Evolutionary conservation across 768 basidiomycete genomes (phyloP).

Genomic region (Lentinula boryana): DNA sequence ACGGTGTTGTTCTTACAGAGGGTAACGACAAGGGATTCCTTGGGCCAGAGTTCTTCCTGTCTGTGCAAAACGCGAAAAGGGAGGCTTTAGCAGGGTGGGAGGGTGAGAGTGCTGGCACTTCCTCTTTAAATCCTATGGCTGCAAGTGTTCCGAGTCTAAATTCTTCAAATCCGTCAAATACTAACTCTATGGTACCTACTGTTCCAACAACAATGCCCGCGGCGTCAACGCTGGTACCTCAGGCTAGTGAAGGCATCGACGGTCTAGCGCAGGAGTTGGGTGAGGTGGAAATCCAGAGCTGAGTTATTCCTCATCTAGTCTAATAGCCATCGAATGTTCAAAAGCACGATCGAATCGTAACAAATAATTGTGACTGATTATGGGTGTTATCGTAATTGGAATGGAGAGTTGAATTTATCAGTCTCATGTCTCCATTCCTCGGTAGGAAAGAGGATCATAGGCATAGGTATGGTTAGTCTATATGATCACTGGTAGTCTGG

Average conservation of each 20-base stretch:
- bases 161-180: neutral
- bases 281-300: neutral
- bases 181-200: neutral
- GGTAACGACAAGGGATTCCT: conserved; percentile 66
- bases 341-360: no score
- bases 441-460: no score
- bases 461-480: no score
- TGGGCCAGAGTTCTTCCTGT: conserved; percentile 55
- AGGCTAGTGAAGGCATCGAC: neutral
- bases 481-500: no score
- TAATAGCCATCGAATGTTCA: no score
- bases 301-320: neutral
- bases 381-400: no score
- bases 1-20: conserved; percentile 84
- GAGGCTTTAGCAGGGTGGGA: neutral
- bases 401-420: no score
- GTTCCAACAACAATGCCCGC: neutral
- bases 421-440: no score
- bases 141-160: neutral
- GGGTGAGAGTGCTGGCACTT: neutral
- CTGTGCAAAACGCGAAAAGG: conserved; percentile 48
- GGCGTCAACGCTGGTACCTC: neutral
- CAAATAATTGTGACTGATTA: no score
- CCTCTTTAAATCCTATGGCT: neutral
- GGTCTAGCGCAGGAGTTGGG: neutral